phyloP scores from a whole-genome alignment of 2,329 filamentous ascomycete species.

The Fusarium sp. region DNA sequence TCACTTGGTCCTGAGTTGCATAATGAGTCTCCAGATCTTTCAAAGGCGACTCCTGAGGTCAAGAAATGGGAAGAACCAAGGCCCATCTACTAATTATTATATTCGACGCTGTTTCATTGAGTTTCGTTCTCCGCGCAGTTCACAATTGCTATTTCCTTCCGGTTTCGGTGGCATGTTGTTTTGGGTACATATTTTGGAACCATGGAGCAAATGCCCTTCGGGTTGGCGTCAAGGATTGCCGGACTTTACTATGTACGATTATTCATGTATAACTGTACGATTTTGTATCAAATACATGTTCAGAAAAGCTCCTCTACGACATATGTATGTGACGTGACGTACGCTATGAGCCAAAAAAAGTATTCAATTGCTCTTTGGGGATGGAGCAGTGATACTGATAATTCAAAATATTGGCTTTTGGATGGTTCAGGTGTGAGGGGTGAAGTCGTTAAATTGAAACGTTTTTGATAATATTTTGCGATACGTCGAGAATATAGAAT shows the following conservation, averaged over 20 bases:
- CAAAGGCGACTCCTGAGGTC: slow-evolving; percentile 42
- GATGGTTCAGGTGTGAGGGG: neutral
- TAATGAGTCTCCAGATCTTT: slow-evolving; percentile 50
- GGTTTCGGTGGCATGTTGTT: slow-evolving; percentile 20
- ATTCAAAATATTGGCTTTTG: neutral
- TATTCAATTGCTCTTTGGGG: neutral
- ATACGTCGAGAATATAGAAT: slow-evolving; percentile 31
- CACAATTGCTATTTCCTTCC: slow-evolving; percentile 33
- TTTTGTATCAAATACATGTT: slow-evolving; percentile 11
- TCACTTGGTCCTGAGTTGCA: slow-evolving; percentile 59
- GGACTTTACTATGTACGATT: slow-evolving; percentile 34
- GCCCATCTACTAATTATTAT: slow-evolving; percentile 55
- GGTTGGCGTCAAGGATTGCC: slow-evolving; percentile 42
- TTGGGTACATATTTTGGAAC: slow-evolving; percentile 30
- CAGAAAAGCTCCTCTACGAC: neutral
- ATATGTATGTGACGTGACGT: neutral
- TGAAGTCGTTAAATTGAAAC: slow-evolving; percentile 23
- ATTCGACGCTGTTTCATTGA: slow-evolving; percentile 10
- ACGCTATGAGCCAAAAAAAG: neutral
- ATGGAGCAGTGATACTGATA: neutral
- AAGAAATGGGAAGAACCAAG: slow-evolving; percentile 59
- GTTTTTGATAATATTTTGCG: slow-evolving; percentile 36
- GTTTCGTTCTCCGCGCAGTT: slow-evolving; percentile 5
- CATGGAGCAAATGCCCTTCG: slow-evolving; percentile 24
- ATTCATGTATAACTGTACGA: slow-evolving; percentile 22